Percentiles rank a stretch among this genome's conserved stretches.
Conservation (phyloP, 305 asterid species). For the Salvia sclarea region DNA sequence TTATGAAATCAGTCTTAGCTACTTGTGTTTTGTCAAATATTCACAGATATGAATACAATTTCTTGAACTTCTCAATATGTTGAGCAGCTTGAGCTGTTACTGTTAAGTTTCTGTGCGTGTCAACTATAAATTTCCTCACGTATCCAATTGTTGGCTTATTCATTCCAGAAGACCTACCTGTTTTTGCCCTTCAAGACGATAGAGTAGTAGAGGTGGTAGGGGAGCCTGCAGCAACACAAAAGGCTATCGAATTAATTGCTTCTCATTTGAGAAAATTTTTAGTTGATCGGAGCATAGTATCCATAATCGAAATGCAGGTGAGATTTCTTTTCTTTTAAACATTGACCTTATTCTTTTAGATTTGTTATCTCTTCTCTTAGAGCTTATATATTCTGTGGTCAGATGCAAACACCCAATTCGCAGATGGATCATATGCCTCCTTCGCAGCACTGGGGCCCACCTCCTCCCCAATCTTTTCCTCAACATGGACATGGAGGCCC, state of each 20-base stretch:
- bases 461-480: slow-evolving; percentile 76
- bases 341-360: neutral
- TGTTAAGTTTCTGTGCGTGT: neutral
- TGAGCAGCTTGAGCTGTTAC: neutral
- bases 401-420: slow-evolving; percentile 81
- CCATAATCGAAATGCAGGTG: slow-evolving; percentile 84
- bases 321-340: slow-evolving; percentile 37
- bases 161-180: slow-evolving; percentile 83
- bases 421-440: slow-evolving; percentile 80
- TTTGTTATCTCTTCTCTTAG: slow-evolving; percentile 15
- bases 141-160: slow-evolving; percentile 27
- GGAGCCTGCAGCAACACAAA: slow-evolving; percentile 78
- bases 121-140: slow-evolving; percentile 18
- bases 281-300: slow-evolving; percentile 88
- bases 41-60: neutral
- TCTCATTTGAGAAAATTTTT: slow-evolving; percentile 86
- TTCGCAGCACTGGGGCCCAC: slow-evolving; percentile 83
- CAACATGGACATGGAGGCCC: slow-evolving; percentile 60
- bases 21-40: no score
- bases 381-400: slow-evolving; percentile 31
- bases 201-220: slow-evolving; percentile 93
- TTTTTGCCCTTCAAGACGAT: slow-evolving; percentile 91
- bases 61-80: neutral
- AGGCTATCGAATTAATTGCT: slow-evolving; percentile 83
- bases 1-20: no score